A percentile compares a stretch with the other conserved stretches of the same genome.
Conservation (phyloP, 352 stramenopile species). For the Globisporangium abappressorium region DNA sequence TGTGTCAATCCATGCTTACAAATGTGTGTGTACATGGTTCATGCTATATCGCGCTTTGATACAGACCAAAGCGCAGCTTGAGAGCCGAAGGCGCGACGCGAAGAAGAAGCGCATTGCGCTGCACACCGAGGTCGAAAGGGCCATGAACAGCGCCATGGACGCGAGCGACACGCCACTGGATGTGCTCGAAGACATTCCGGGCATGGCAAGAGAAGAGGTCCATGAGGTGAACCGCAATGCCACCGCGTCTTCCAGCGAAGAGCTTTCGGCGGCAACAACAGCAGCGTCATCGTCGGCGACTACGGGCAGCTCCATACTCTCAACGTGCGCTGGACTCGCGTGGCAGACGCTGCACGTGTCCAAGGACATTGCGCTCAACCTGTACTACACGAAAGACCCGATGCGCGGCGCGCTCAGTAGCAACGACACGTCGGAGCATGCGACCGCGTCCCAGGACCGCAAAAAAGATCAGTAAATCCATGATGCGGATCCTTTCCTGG, state of each 20-base stretch:
- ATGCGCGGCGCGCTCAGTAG: constrained; percentile 32
- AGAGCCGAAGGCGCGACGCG: constrained; percentile 40
- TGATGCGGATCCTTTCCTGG: too few relatives aligned
- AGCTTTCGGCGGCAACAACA: background rate
- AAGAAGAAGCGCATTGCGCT: constrained; percentile 32
- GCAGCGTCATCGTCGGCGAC: constrained; percentile 8
- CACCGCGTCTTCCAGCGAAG: background rate
- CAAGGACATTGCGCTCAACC: constrained; percentile 36
- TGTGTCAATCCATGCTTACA: background rate
- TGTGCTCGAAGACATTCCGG: constrained; percentile 26
- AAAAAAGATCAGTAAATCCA: constrained; percentile 7
- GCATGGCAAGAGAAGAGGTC: constrained; percentile 26
- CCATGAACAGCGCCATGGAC: constrained; percentile 33
- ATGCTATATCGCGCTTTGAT: background rate
- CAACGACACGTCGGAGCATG: background rate
- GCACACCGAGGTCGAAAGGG: constrained; percentile 58
- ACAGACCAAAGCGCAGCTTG: constrained; percentile 52
- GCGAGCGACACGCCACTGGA: constrained; percentile 25
- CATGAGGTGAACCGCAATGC: constrained; percentile 15
- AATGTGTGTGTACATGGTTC: background rate
- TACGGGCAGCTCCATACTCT: constrained; percentile 23
- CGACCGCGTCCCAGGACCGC: background rate
- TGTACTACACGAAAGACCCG: constrained; percentile 45
- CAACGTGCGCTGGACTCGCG: constrained; percentile 33
- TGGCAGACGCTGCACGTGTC: constrained; percentile 45